These are phyloP conservation scores for Sarcomyxa edulis DNA, from an alignment of 768 basidiomycete species.

Conservation along the genomic window DNA sequence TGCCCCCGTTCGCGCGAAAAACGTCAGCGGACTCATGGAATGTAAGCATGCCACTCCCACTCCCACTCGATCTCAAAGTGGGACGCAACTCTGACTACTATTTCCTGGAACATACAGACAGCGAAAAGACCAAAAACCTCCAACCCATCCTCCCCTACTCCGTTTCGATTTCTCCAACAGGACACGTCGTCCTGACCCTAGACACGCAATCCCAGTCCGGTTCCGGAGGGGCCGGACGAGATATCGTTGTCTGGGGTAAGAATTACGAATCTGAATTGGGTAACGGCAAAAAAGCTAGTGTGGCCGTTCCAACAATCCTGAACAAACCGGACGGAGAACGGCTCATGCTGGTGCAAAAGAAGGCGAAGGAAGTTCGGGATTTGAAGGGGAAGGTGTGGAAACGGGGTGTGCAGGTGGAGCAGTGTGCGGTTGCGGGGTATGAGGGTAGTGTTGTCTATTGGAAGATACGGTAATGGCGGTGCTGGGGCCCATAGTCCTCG, in stretches of 20 bases:
- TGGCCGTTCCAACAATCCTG: conserved; percentile 48
- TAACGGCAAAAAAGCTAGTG: conserved; percentile 61
- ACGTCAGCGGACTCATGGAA: conserved; percentile 80
- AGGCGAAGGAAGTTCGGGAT: conserved; percentile 51
- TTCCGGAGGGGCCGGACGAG: conserved; percentile 36
- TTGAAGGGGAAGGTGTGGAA: conserved; percentile 57
- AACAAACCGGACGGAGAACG: conserved; percentile 47
- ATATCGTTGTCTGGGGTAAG: conserved; percentile 69
- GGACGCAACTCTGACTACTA: conserved; percentile 1
- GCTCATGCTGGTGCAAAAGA: conserved; percentile 51
- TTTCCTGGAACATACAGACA: conserved; percentile 38
- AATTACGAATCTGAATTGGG: conserved; percentile 75
- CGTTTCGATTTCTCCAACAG: conserved; percentile 66
- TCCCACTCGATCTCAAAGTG: no score
- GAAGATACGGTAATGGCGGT: conserved; percentile 34
- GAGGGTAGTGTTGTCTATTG: conserved; percentile 67
- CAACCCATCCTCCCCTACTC: conserved; percentile 58
- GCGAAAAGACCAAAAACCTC: conserved; percentile 54
- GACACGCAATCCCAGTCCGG: conserved; percentile 50
- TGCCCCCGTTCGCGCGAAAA: conserved; percentile 66
- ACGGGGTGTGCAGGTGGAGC: conserved; percentile 56
- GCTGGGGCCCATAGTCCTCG: neutral
- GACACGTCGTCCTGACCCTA: conserved; percentile 72
- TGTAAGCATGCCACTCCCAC: conserved; percentile 46
- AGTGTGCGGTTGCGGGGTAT: conserved; percentile 57